Evolutionary conservation across 106 monocot species (phyloP), one percentile per base, ranked within the genome.

Genomic region (Phalaenopsis aphrodite): DNA sequence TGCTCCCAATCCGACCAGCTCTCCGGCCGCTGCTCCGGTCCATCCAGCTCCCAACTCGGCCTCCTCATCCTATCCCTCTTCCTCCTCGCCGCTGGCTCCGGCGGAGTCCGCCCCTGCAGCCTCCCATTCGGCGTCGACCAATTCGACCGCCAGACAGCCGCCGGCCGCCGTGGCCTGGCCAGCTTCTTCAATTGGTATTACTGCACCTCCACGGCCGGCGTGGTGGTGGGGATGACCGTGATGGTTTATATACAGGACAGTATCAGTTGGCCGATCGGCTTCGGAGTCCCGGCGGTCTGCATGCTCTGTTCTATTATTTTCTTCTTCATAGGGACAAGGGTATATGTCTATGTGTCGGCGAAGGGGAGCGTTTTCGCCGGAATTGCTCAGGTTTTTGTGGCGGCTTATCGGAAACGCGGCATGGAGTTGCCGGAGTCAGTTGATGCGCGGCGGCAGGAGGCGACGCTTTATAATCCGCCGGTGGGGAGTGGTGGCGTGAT

Each of bases 111-210:
- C 2, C 89, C 89, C 9, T 90, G 89, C 83, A 87, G 79, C 78
- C 83, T 90, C 2, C 75, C 89, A 21, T 90, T 90, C 48, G 89
- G 87, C n/a, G 84, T 76, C 2, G 89, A 90, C 78, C 89, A 90
- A 75, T 90, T 90, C 47, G 81, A 90, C 58, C 61, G 69, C 1
- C 55, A 38, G 4, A 83, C 87, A 0, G 87, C 81, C n/a, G 0
- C 21, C 18, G 83, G 83, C 30, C 56, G 84, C 16, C 37, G 77
- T 1, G 87, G 83, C 65, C 86, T 89, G 3, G 79, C 80, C 88
- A 93, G 89, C 81, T 95, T 88, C 85, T 95, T 93, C 87, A 95
- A 93, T 78, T 93, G 95, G 95, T 94, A 94, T 82, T 95, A 92
- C 72, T 75, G 75, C 77, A 90, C 92, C 69, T 78, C 81, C 19